A percentile compares a stretch with the other conserved stretches of the same genome.
Evolutionary conservation across 2,329 filamentous ascomycete species (phyloP).

Genomic region (Aspergillus texensis): DNA sequence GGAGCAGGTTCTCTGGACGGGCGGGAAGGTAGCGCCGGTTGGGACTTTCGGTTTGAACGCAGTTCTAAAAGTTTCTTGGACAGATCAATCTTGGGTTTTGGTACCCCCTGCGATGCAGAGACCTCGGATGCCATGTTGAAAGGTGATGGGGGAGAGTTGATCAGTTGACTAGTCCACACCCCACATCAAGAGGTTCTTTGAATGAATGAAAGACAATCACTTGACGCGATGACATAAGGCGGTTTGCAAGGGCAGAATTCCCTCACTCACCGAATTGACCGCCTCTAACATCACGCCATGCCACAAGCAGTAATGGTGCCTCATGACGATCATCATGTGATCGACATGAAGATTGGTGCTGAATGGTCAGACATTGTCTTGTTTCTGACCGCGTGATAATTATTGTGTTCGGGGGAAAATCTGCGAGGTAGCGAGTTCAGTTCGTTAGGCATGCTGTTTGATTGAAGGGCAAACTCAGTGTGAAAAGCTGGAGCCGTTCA

Average conservation of each 20-base stretch:
- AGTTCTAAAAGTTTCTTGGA: conserved; percentile 44
- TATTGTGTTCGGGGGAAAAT: background rate
- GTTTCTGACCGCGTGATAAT: conserved; percentile 1
- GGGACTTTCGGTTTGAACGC: conserved; percentile 39
- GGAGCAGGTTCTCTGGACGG: conserved; percentile 62
- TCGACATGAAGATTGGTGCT: background rate
- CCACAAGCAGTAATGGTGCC: background rate
- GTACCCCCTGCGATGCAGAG: conserved; percentile 16
- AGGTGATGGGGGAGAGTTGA: conserved; percentile 6
- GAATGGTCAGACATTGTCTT: conserved; percentile 3
- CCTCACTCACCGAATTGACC: background rate
- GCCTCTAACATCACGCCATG: background rate
- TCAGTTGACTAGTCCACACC: conserved; percentile 13
- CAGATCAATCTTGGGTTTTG: conserved; percentile 36
- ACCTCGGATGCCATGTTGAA: conserved; percentile 28
- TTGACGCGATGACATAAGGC: conserved; percentile 8
- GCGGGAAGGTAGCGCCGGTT: conserved; percentile 26
- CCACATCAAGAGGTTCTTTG: background rate
- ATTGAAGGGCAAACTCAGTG: background rate
- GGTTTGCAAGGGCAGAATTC: background rate
- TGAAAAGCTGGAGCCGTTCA: background rate
- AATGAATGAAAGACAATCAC: background rate
- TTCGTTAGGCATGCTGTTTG: background rate
- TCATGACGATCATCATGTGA: conserved; percentile 2
- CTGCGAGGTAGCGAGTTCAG: background rate